These are phyloP conservation scores for Penicillium sp. DNA, from an alignment of 2,329 filamentous ascomycete species.

Conservation along the genomic window DNA sequence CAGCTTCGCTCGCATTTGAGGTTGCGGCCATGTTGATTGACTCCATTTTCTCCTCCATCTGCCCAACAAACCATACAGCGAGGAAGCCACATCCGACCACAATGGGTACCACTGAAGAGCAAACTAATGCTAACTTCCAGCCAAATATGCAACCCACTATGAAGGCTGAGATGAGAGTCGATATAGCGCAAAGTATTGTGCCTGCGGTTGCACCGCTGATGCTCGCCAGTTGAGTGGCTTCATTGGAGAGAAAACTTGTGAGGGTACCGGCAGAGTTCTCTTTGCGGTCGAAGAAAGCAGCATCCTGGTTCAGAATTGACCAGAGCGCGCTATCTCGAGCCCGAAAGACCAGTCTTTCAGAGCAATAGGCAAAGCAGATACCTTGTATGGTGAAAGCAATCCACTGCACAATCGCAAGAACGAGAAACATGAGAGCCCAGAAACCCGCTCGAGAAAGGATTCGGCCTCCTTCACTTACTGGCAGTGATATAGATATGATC, in stretches of 20 bases:
- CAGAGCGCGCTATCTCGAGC: background rate
- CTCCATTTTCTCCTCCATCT: background rate
- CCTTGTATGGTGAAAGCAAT: background rate
- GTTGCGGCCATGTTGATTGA: background rate
- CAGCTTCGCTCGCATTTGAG: background rate
- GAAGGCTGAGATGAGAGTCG: background rate
- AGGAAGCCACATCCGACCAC: background rate
- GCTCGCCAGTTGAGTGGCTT: background rate
- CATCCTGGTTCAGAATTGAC: background rate
- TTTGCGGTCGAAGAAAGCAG: background rate
- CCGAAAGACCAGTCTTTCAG: background rate
- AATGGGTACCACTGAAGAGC: background rate
- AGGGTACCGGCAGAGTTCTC: background rate
- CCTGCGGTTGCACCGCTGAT: background rate
- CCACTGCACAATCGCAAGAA: background rate
- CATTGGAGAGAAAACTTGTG: background rate
- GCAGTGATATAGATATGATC: slow-evolving; percentile 1
- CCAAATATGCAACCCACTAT: background rate
- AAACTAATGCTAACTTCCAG: background rate
- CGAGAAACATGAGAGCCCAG: slow-evolving; percentile 8
- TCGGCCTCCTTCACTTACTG: background rate
- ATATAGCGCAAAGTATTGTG: background rate
- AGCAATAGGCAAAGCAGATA: background rate
- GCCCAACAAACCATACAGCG: background rate
- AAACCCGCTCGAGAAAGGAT: background rate